Evolutionary conservation across 2,329 filamentous ascomycete genomes (phyloP).

Genomic region (Xylariaceae sp.): DNA sequence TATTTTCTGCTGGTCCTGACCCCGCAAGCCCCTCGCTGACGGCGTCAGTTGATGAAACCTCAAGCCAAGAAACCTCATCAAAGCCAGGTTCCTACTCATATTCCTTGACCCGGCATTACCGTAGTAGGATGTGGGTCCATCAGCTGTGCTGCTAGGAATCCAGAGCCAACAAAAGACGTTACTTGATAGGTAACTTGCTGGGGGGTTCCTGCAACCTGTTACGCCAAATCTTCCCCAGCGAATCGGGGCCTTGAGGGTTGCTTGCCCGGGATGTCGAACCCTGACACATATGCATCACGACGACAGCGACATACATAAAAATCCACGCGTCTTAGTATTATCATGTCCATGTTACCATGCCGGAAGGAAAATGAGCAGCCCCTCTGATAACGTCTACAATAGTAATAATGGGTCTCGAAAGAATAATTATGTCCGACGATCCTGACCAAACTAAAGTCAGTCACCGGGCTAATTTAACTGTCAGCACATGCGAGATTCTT

Average conservation of each 20-base stretch:
- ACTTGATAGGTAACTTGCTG: neutral
- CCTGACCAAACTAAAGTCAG: neutral
- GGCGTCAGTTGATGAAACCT: conserved; percentile 1
- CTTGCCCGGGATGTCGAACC: conserved; percentile 5
- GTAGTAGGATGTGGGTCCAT: too few species aligned
- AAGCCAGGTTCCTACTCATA: neutral
- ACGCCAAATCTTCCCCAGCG: neutral
- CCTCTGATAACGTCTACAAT: too few species aligned
- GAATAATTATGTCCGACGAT: conserved; percentile 5
- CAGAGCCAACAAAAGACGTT: neutral
- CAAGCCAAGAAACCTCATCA: neutral
- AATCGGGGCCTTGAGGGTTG: neutral
- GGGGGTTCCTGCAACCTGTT: conserved; percentile 3
- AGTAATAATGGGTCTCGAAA: too few species aligned
- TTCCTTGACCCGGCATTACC: conserved; percentile 4
- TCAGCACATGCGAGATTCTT: neutral
- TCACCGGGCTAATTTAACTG: conserved; percentile 10
- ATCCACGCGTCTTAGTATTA: conserved; percentile 4
- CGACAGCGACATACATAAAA: conserved; percentile 4
- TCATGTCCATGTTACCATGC: neutral
- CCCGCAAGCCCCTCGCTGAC: neutral
- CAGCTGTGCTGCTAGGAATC: neutral
- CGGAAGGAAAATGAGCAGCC: neutral
- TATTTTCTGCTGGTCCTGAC: neutral
- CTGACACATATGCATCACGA: conserved; percentile 16